Evolutionary conservation across 1,139 yeast genomes (phyloP), one percentile per base, ranked within the genome.

Genomic region (Lodderomyces theae): DNA sequence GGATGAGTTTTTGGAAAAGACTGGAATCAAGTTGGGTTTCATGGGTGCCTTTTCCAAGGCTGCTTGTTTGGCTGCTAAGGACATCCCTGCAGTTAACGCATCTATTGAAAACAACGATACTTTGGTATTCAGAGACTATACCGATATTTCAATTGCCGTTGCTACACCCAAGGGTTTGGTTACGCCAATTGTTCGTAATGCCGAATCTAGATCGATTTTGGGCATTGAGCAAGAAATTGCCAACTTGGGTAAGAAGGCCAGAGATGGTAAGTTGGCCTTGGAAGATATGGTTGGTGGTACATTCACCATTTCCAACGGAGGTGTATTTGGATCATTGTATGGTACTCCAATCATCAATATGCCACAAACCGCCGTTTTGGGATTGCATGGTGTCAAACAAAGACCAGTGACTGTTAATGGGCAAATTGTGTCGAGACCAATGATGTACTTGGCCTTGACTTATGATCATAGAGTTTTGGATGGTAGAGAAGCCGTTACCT

Each of bases 221-320:
- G 97, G 87, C 50, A 84, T 92, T 54, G 99, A 92, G 72, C 67
- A 83, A 58, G 97, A 88, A 67, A 90, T 92, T 53, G 62, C 81
- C 44, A 69, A 72, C 53, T 77, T 92, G 60, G 95, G 97, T 69
- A 74, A 74, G 64, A 92, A 89, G 73, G 98, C 98, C 51, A 87
- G 98, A 69, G 97, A 92, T 63, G 94, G 94, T 61, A 90, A 92
- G 74, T 80, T 92, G 61, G 86, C 97, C 44, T 74, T 92, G 54
- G 99, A 92, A 75, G 99, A 92, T 68, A 92, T 94, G 98, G 81
- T 97, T 48, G 98, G 99, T 66, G 99, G 99, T 67, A 90, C 97
- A 48, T 90, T 92, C 76, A 92, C 99, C 60, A 92, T 92, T 60
- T 92, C 98, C 46, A 92, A 92, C 73, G 99, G 99, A 65, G 99